Evolutionary conservation across 768 basidiomycete species (phyloP).

Genomic region (Suillus subluteus): DNA sequence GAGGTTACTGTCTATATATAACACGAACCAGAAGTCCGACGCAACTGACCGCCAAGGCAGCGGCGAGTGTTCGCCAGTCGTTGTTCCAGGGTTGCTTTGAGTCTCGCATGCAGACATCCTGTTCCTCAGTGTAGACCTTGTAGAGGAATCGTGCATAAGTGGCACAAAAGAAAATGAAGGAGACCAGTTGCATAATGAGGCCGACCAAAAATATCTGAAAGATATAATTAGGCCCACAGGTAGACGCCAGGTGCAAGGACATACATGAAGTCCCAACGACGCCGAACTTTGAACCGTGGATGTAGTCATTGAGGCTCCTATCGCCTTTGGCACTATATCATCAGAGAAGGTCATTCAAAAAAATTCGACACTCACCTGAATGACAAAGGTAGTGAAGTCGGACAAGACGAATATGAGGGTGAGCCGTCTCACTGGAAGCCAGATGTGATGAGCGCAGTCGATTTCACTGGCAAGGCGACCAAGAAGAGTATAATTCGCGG

Average conservation of each 20-base stretch:
- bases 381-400: slow-evolving; percentile 67
- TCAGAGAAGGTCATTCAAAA: neutral
- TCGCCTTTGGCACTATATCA: slow-evolving; percentile 38
- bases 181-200: slow-evolving; percentile 56
- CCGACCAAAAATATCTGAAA: slow-evolving; percentile 60
- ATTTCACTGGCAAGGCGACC: slow-evolving; percentile 61
- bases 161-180: slow-evolving; percentile 52
- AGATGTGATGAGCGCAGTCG: slow-evolving; percentile 48
- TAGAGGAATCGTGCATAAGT: slow-evolving; percentile 53
- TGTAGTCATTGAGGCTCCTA: slow-evolving; percentile 50
- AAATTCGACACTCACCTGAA: slow-evolving; percentile 47
- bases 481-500: slow-evolving; percentile 67
- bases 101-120: slow-evolving; percentile 45
- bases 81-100: slow-evolving; percentile 45
- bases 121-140: slow-evolving; percentile 47
- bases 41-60: slow-evolving; percentile 57
- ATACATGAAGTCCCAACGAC: slow-evolving; percentile 40
- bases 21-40: slow-evolving; percentile 62
- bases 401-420: slow-evolving; percentile 62
- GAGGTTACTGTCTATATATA: neutral
- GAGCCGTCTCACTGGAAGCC: slow-evolving; percentile 51
- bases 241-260: slow-evolving; percentile 18
- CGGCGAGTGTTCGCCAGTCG: slow-evolving; percentile 62
- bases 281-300: slow-evolving; percentile 37
- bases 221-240: neutral